A percentile compares a stretch with the other conserved stretches of the same genome.
These are phyloP conservation scores for Phytophthora litchii DNA, from an alignment of 352 stramenopile species.

Conservation along the genomic window DNA sequence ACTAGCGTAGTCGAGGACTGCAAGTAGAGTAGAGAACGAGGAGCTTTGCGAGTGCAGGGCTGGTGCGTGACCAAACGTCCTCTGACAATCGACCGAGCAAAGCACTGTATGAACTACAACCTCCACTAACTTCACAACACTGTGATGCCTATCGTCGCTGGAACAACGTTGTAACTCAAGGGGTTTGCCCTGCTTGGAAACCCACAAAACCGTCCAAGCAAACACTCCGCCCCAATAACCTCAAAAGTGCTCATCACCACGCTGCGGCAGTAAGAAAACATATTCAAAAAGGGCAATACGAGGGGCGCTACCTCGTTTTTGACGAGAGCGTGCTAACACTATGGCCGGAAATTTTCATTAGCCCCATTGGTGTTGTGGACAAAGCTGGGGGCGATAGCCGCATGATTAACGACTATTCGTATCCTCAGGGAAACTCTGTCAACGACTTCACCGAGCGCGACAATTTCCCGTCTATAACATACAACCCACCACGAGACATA, in stretches of 20 bases:
- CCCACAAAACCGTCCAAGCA: neutral
- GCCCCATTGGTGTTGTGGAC: slow-evolving; percentile 10
- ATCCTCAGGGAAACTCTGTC: slow-evolving; percentile 1
- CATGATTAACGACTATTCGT: slow-evolving; percentile 30
- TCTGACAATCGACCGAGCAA: neutral
- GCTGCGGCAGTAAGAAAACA: neutral
- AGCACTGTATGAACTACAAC: neutral
- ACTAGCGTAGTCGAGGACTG: neutral
- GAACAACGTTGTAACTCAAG: slow-evolving; percentile 6
- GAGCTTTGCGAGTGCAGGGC: neutral
- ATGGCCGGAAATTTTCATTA: slow-evolving; percentile 15
- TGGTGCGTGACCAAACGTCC: neutral
- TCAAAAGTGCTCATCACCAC: neutral
- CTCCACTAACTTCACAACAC: neutral
- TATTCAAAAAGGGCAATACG: slow-evolving; percentile 13
- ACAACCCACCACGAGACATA: slow-evolving; percentile 29
- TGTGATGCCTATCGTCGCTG: neutral
- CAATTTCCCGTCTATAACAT: slow-evolving; percentile 14
- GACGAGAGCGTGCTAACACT: neutral
- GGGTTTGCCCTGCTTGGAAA: slow-evolving; percentile 1
- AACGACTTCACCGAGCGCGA: slow-evolving; percentile 21
- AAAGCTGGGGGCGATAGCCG: slow-evolving; percentile 9
- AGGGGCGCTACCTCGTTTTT: slow-evolving; percentile 7
- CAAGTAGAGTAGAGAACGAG: neutral
- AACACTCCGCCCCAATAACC: neutral